Evolutionary conservation across 164 flowering plant genomes (phyloP).

Genomic region (Magnolia sinica): DNA sequence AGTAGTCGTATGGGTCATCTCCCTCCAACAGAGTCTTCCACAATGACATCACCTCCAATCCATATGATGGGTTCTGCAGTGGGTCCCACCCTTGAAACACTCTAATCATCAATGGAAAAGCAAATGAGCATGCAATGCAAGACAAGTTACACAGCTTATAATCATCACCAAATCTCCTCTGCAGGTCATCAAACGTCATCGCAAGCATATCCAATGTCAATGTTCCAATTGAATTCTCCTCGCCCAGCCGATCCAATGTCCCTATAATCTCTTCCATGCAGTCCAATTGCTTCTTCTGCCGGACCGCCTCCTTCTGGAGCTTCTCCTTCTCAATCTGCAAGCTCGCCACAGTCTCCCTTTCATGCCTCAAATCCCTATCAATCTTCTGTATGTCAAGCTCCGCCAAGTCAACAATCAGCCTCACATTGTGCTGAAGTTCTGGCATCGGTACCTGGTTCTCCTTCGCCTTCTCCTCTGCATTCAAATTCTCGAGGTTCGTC

Average conservation of each 20-base stretch:
- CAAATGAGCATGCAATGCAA: conserved; percentile 70
- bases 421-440: conserved; percentile 81
- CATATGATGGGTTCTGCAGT: conserved; percentile 59
- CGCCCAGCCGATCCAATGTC: conserved; percentile 38
- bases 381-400: conserved; percentile 68
- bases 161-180: conserved; percentile 45
- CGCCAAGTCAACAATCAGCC: conserved; percentile 60
- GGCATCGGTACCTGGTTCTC: conserved; percentile 78
- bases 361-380: conserved; percentile 64
- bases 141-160: conserved; percentile 75
- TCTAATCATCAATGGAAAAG: conserved; percentile 62
- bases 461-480: conserved; percentile 66
- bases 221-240: conserved; percentile 44
- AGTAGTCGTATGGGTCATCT: conserved; percentile 44
- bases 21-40: conserved; percentile 75
- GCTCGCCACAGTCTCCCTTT: conserved; percentile 63
- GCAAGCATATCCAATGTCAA: conserved; percentile 68
- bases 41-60: conserved; percentile 46
- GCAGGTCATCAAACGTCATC: conserved; percentile 49
- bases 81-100: conserved; percentile 95
- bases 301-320: conserved; percentile 44
- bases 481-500: conserved; percentile 75
- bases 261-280: conserved; percentile 49
- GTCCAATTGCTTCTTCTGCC: conserved; percentile 56
- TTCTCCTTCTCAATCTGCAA: conserved; percentile 71